Evolutionary conservation across 768 basidiomycete genomes (phyloP), one percentile per base, ranked within the genome.

Genomic region (Rhodosporidiobolus odoratus): DNA sequence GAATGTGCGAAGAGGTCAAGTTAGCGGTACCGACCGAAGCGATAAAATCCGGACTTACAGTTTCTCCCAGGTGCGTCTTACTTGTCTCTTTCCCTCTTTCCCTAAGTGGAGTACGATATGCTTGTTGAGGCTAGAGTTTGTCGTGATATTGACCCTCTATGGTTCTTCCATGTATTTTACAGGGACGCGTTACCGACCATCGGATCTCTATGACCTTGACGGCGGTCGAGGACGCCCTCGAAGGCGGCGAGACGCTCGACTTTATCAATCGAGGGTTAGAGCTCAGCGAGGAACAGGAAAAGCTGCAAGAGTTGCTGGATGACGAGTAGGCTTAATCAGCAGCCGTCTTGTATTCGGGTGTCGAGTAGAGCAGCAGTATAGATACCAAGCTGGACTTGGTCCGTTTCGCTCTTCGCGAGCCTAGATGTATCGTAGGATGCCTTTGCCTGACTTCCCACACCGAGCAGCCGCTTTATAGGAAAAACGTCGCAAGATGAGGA

Each of bases 31-130:
- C 3, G 92, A 94, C 77, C 82, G 96, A 30, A 91, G 91, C 75
- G 93, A 97, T 77, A 98, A 97, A 79, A 89, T 98, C 66, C 82
- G 96, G 70, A 98, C 96, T 7, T 98, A 97, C 80, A 97, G 96
- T 76, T 94, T 88, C 79, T 86, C 91, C 2, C 92, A 93, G 83
- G 91, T 85, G 58, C 16, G 81, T 35, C 30, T 48, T 16, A 7
- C 37, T 23, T 27, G 17, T 68, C 45, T n/a, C 19, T 58, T 50
- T 30, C 54, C 45, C 50, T 35, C 41, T 62, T 43, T 53, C 19
- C 34, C 38, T 38, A n/a, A n/a, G n/a, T n/a, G n/a, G n/a, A n/a
- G n/a, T n/a, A n/a, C n/a, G n/a, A n/a, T 27, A 5, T 40, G 17
- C 40, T 21, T 47, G 41, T 19, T 35, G 35, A 25, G 5, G 5